These are phyloP conservation scores for Russula sp. DNA, from an alignment of 768 basidiomycete species.

Conservation along the genomic window DNA sequence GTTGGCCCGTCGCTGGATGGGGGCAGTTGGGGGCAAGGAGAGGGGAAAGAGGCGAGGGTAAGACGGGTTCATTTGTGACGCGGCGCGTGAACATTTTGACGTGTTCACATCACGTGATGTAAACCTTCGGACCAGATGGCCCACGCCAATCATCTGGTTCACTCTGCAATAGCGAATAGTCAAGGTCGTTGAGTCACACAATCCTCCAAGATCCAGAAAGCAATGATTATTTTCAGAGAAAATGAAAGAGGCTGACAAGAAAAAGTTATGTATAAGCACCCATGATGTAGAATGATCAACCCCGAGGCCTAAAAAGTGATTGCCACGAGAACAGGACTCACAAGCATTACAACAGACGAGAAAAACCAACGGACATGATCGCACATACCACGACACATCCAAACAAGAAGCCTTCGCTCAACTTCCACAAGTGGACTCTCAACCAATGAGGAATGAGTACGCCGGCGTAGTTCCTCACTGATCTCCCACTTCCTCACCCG, in stretches of 20 bases:
- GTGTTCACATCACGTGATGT: conserved; percentile 30
- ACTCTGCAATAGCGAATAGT: not conserved
- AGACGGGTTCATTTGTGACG: not conserved
- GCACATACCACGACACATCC: conserved; percentile 8
- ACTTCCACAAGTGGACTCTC: conserved; percentile 7
- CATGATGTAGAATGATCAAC: not conserved
- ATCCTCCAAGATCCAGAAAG: not conserved
- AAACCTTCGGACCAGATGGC: not conserved
- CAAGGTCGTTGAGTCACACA: not conserved
- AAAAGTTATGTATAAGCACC: conserved; percentile 3
- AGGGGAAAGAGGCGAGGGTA: not conserved
- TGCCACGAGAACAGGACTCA: conserved; percentile 11
- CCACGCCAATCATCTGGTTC: too few species aligned
- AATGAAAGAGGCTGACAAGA: not conserved
- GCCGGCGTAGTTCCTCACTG: conserved; percentile 20
- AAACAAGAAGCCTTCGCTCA: not conserved
- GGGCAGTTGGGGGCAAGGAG: not conserved
- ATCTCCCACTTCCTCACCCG: conserved; percentile 42
- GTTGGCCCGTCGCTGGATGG: not conserved
- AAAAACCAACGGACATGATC: not conserved
- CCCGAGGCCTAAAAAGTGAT: not conserved
- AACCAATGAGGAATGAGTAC: conserved; percentile 6
- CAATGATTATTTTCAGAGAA: not conserved
- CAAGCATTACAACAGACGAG: conserved; percentile 7
- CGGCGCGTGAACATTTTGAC: conserved; percentile 28